Conservation (phyloP, 495 filamentous ascomycete genomes). For the Paragyromitra xinjiangensis region DNA sequence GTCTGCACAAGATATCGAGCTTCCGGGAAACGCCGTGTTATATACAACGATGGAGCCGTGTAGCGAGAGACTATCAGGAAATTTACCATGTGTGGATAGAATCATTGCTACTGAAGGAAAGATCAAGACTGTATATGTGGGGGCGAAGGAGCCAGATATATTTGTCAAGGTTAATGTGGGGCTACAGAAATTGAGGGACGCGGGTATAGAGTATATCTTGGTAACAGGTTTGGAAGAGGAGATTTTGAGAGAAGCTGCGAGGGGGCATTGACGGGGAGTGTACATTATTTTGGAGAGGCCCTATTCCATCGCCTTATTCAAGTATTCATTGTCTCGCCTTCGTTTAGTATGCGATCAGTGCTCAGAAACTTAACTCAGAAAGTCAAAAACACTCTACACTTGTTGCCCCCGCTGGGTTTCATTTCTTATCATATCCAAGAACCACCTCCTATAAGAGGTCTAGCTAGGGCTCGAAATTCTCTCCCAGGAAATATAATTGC, state of each 20-base stretch:
- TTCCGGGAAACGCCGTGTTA: conserved; percentile 64
- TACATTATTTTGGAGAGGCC: not conserved
- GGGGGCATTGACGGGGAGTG: conserved; percentile 69
- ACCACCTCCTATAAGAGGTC: not conserved
- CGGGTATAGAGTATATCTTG: conserved; percentile 75
- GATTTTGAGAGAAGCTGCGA: conserved; percentile 80
- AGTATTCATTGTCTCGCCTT: not conserved
- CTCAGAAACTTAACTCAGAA: too few species aligned
- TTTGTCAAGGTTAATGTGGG: conserved; percentile 86
- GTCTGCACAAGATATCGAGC: conserved; percentile 59
- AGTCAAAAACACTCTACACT: too few species aligned
- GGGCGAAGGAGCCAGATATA: conserved; percentile 84
- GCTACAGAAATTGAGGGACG: conserved; percentile 71
- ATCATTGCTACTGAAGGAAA: conserved; percentile 71
- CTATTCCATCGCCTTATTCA: not conserved
- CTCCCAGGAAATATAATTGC: not conserved
- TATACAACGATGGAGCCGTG: conserved; percentile 98
- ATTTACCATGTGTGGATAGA: conserved; percentile 81
- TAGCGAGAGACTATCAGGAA: conserved; percentile 79
- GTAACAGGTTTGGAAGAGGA: conserved; percentile 80
- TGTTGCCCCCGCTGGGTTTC: not conserved
- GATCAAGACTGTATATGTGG: conserved; percentile 84
- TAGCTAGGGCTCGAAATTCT: not conserved
- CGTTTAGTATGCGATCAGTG: too few species aligned
- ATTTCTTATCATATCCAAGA: not conserved